These are phyloP conservation scores for Quercus engelmannii DNA, from an alignment of 306 rosid species.

Conservation along the genomic window DNA sequence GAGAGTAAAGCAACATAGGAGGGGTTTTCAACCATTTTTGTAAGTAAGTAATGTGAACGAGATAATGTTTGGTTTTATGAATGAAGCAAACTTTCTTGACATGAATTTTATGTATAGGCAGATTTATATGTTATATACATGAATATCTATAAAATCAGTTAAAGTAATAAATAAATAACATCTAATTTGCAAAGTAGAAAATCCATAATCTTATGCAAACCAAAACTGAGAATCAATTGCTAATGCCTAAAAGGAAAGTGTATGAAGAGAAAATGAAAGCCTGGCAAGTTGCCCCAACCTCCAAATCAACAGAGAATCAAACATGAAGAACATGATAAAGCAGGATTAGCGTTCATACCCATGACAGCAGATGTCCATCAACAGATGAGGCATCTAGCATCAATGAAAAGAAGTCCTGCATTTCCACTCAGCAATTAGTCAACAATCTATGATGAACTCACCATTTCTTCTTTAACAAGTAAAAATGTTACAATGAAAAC, in stretches of 20 bases:
- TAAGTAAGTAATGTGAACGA: too few relatives aligned
- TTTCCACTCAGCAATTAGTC: conserved; percentile 9
- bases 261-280: not conserved
- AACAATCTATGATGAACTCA: conserved; percentile 9
- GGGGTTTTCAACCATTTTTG: too few relatives aligned
- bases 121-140: not conserved
- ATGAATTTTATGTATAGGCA: not conserved
- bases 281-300: not conserved
- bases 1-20: too few relatives aligned
- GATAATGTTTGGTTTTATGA: not conserved
- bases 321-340: not conserved
- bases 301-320: not conserved
- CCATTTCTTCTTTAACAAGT: not conserved
- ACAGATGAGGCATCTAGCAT: conserved; percentile 61
- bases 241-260: not conserved
- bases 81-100: not conserved
- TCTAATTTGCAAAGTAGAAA: not conserved
- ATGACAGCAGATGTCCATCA: conserved; percentile 85
- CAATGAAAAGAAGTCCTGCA: conserved; percentile 74
- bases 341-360: conserved; percentile 53
- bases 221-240: not conserved
- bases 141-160: not conserved
- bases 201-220: not conserved
- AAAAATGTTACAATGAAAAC: not conserved
- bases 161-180: not conserved